Conservation (phyloP, 2,329 filamentous ascomycete species). For the Penicillium nordicum region DNA sequence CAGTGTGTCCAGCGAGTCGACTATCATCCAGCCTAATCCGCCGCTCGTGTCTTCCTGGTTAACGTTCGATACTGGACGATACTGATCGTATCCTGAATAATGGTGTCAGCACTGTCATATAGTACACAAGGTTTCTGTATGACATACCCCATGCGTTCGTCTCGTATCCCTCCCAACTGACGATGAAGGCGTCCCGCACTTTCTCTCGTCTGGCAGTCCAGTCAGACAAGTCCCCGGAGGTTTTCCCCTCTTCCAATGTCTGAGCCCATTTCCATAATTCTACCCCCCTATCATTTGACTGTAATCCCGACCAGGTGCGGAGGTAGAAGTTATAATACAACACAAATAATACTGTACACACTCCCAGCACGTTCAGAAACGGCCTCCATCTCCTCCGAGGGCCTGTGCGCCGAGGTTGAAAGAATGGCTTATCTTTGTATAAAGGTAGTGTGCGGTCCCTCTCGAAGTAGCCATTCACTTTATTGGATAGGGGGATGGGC, state of each 20-base stretch:
- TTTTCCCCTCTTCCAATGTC: conserved; percentile 46
- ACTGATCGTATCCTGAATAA: conserved; percentile 63
- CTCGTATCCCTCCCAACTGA: conserved; percentile 92
- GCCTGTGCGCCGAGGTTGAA: conserved; percentile 51
- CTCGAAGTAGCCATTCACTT: conserved; percentile 64
- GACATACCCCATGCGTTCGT: conserved; percentile 87
- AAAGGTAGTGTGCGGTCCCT: conserved; percentile 69
- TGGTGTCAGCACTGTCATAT: background rate
- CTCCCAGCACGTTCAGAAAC: conserved; percentile 53
- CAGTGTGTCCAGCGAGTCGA: conserved; percentile 92
- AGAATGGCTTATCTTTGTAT: conserved; percentile 99
- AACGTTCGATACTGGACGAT: conserved; percentile 74
- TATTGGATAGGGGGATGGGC: conserved; percentile 55
- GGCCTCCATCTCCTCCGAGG: conserved; percentile 63
- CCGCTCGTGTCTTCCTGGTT: conserved; percentile 81
- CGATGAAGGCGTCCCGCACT: conserved; percentile 83
- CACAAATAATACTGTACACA: conserved; percentile 56
- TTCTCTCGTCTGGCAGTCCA: conserved; percentile 75
- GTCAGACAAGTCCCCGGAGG: conserved; percentile 50
- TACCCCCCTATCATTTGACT: conserved; percentile 37
- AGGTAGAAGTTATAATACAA: conserved; percentile 57
- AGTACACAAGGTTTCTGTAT: background rate
- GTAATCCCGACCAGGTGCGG: conserved; percentile 16
- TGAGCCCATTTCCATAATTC: conserved; percentile 57
- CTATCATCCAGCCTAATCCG: conserved; percentile 96